Base-by-base conservation (phyloP, 257 asterid species). In the Solanum sejunctum region DNA sequence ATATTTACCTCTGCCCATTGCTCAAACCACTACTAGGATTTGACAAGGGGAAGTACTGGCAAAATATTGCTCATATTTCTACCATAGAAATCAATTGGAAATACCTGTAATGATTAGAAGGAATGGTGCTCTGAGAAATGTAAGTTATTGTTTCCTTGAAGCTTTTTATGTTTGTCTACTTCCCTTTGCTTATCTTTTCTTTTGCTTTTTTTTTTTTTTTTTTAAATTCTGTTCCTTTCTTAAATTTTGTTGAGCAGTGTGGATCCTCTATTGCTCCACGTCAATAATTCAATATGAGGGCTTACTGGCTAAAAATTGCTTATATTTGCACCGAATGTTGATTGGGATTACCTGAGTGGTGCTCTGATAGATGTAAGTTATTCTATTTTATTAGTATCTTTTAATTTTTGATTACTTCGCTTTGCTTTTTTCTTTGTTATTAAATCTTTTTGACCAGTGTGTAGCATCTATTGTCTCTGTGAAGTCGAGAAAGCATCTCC, bases 31-130 rank as follows among this genome's bases (percentile, higher is more conserved):
- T 12, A 11, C 43, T 67, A 55, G 43, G 39, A 69, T 20, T 54
- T 60, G 41, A 85, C 75, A 18, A 36, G 83, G 82, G 82, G 7
- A 17, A 69, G 10, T 58, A 80, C 41, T 81, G 87, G 87, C 28
- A 54, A 49, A 55, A 67, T 7, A 60, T 85, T 54, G 43, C 61
- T 32, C 85, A 67, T 8, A 67, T 85, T 18, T 13, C 81, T 3
- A 15, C 10, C 60, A 41, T 85, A 2, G 0, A 1, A 0, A 39
- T 85, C 0, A 61, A 66, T 17, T 0, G 1, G 0, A 51, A 1
- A 23, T 56, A 21, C 43, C 0, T 67, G 43, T 58, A 28, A 23
- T 41, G 47, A 49, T 49, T 23, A 13, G 0, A 75, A 23, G 6
- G 1, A 75, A 8, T 71, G 23, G 81, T 21, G 60, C 13, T 75